Conservation (phyloP, 2,329 filamentous ascomycete genomes). For the Trematosphaeria pertusa region DNA sequence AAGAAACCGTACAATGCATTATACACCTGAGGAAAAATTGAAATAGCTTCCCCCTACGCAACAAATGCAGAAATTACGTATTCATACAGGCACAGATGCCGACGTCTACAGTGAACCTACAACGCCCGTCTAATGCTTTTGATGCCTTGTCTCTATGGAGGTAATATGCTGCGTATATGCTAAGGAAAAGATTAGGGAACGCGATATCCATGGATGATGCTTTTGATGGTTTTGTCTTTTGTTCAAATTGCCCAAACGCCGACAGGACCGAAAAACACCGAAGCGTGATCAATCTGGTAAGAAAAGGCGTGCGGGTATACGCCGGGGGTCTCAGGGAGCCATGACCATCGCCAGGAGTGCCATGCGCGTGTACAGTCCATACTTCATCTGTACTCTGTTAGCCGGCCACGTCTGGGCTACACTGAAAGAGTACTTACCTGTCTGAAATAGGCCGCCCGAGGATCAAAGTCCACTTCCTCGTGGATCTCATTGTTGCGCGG, state of each 20-base stretch:
- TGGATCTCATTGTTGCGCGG: conserved; percentile 92
- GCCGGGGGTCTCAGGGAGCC: conserved; percentile 56
- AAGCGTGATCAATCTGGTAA: not conserved
- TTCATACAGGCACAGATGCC: conserved; percentile 24
- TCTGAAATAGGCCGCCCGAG: conserved; percentile 96
- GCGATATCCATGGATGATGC: conserved; percentile 1
- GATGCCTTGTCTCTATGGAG: too few species aligned
- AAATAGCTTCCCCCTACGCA: conserved; percentile 43
- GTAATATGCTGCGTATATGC: conserved; percentile 15
- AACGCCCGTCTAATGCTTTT: conserved; percentile 33
- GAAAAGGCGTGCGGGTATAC: not conserved
- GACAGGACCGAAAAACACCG: not conserved
- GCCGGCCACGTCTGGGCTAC: conserved; percentile 22
- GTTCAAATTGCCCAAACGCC: not conserved
- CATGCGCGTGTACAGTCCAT: conserved; percentile 98
- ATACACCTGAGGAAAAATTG: conserved; percentile 32
- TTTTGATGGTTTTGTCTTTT: conserved; percentile 5
- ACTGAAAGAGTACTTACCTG: conserved; percentile 72
- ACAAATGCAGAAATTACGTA: conserved; percentile 22
- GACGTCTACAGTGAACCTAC: conserved; percentile 5
- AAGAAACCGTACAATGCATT: conserved; percentile 13
- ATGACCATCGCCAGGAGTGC: conserved; percentile 93
- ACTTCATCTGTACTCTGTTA: conserved; percentile 79
- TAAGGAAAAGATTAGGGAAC: too few species aligned
- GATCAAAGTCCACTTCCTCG: conserved; percentile 97